These are phyloP conservation scores for Calocybe cyanea DNA, from an alignment of 768 basidiomycete genomes.

Conservation along the genomic window DNA sequence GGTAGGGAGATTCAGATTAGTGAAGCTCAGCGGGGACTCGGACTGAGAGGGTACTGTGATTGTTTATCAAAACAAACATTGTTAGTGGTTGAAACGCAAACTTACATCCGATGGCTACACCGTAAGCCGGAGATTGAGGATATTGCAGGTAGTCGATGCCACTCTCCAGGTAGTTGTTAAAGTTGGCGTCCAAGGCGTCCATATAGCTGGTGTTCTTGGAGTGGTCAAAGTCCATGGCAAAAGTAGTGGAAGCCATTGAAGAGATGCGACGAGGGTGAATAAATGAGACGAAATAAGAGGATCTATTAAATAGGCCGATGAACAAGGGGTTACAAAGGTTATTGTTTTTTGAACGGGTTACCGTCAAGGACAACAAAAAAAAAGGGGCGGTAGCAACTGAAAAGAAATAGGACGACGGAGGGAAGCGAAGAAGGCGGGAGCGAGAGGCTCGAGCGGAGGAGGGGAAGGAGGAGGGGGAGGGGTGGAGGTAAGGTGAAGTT, in stretches of 20 bases:
- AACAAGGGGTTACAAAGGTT: constrained; percentile 18
- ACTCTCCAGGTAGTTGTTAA: constrained; percentile 48
- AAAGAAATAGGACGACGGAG: constrained; percentile 38
- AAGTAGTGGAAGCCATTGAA: constrained; percentile 22
- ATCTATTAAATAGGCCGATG: constrained; percentile 16
- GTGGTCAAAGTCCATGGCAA: constrained; percentile 48
- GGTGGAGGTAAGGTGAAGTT: constrained; percentile 6
- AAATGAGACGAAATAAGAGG: constrained; percentile 22
- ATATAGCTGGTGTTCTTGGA: constrained; percentile 47
- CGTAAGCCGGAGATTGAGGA: constrained; percentile 52
- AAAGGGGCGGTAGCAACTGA: constrained; percentile 25
- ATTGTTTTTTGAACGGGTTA: constrained; percentile 26
- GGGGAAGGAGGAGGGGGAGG: constrained; percentile 22
- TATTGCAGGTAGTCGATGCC: constrained; percentile 66
- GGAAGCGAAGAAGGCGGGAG: constrained; percentile 27
- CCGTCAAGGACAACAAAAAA: constrained; percentile 22
- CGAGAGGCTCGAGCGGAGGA: constrained; percentile 10
- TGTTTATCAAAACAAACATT: constrained; percentile 7
- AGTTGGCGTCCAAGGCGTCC: constrained; percentile 38
- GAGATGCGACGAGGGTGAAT: constrained; percentile 24
- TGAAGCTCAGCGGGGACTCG: constrained; percentile 61
- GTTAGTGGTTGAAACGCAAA: constrained; percentile 14
- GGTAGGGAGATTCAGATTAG: constrained; percentile 53
- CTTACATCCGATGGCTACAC: constrained; percentile 64
- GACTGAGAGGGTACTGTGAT: constrained; percentile 45